phyloP scores from a whole-genome alignment of 2,329 filamentous ascomycete species.

The Beauveria pseudobassiana region DNA sequence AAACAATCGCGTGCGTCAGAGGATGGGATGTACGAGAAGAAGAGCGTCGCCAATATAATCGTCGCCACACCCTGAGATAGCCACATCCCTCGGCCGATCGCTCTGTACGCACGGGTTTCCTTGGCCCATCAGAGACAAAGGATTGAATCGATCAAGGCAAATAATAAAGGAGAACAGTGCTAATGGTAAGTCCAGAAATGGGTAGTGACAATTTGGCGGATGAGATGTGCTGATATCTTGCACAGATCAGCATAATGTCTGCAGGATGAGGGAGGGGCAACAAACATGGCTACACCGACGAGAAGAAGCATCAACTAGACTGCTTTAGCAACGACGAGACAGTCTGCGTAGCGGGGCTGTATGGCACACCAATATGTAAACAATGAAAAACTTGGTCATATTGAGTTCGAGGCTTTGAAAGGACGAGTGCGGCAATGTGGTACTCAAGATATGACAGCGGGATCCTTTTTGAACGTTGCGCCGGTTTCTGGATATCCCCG shows the following conservation, averaged over 20 bases:
- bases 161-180: not conserved
- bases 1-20: constrained; percentile 13
- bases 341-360: too few species aligned
- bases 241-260: not conserved
- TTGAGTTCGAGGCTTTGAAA: too few species aligned
- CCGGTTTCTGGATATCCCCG: too few species aligned
- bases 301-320: not conserved
- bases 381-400: too few species aligned
- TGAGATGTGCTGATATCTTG: not conserved
- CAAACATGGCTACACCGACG: not conserved
- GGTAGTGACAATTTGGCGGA: not conserved
- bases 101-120: not conserved
- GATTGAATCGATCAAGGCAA: not conserved
- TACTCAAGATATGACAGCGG: too few species aligned
- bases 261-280: not conserved
- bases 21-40: constrained; percentile 14
- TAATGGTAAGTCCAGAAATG: not conserved
- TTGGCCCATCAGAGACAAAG: not conserved
- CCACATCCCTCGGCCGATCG: not conserved
- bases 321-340: not conserved
- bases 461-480: too few species aligned
- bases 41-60: constrained; percentile 14
- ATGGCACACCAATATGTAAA: too few species aligned
- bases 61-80: not conserved
- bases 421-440: too few species aligned